These are phyloP conservation scores for Cladosporium colombiae DNA, from an alignment of 2,329 filamentous ascomycete species.

Conservation along the genomic window DNA sequence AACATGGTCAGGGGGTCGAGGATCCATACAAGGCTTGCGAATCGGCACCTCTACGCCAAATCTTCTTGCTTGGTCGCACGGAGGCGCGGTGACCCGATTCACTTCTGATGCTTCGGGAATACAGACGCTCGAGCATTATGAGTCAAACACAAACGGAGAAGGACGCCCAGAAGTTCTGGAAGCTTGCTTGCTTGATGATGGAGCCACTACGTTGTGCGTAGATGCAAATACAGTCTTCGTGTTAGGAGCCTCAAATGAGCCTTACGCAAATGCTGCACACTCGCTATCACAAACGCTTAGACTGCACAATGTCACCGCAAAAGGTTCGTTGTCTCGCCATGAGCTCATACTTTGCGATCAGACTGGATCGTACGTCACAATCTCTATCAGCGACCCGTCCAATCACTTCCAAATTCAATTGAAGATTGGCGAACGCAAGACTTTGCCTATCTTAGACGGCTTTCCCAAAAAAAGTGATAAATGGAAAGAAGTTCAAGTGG, in stretches of 20 bases:
- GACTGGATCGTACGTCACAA: background rate
- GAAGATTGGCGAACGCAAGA: background rate
- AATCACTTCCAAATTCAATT: background rate
- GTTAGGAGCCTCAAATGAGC: background rate
- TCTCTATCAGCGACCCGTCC: background rate
- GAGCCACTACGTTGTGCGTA: background rate
- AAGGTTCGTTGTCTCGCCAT: background rate
- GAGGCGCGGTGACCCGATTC: background rate
- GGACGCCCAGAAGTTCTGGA: background rate
- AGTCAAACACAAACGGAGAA: background rate
- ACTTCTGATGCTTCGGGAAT: background rate
- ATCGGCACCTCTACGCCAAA: background rate
- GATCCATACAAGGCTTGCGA: background rate
- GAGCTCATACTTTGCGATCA: background rate
- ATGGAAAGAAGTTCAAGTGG: conserved; percentile 1
- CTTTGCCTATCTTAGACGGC: background rate
- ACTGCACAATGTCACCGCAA: background rate
- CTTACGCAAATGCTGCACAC: background rate
- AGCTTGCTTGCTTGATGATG: background rate
- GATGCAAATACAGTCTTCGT: background rate
- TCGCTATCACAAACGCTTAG: background rate
- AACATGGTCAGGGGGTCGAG: conserved; percentile 6
- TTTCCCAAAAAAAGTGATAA: background rate
- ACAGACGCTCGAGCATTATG: background rate
- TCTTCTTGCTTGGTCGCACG: conserved; percentile 1